Evolutionary conservation across 345 rosid genomes (phyloP).

Genomic region (Draba incana): DNA sequence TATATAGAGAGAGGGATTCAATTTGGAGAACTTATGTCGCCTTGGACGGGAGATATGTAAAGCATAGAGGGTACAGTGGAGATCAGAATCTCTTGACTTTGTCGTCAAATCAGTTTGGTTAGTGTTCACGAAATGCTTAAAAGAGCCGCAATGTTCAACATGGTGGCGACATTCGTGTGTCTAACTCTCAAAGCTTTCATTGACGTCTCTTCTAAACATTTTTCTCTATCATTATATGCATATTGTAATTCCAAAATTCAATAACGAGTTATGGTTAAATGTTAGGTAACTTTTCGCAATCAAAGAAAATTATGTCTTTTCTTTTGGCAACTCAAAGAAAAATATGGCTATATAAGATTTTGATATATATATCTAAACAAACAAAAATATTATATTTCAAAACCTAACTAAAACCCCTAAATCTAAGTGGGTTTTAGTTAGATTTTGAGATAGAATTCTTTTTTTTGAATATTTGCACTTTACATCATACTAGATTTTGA

Average conservation of each 20-base stretch:
- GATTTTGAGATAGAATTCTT: conserved; percentile 37
- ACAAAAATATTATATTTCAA: no score
- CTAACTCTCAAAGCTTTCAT: conserved; percentile 16
- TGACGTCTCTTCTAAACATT: not conserved
- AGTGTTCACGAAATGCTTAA: conserved; percentile 17
- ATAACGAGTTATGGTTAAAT: not conserved
- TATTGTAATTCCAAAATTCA: not conserved
- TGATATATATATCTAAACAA: no score
- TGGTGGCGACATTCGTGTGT: conserved; percentile 19
- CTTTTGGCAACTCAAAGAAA: no score
- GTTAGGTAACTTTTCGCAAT: no score
- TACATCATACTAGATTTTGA: no score
- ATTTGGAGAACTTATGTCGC: conserved; percentile 32
- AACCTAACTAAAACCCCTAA: no score
- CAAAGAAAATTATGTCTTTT: no score
- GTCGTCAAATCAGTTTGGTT: conserved; percentile 44
- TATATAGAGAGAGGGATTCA: conserved; percentile 6
- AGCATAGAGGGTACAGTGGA: conserved; percentile 36
- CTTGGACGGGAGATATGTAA: conserved; percentile 34
- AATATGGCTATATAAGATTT: no score
- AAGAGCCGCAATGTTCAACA: conserved; percentile 17
- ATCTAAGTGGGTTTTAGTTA: no score
- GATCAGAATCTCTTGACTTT: conserved; percentile 36
- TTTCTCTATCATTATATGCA: not conserved
- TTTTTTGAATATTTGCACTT: no score